phyloP scores from a whole-genome alignment of 106 monocot species.

The Allium cepa region DNA sequence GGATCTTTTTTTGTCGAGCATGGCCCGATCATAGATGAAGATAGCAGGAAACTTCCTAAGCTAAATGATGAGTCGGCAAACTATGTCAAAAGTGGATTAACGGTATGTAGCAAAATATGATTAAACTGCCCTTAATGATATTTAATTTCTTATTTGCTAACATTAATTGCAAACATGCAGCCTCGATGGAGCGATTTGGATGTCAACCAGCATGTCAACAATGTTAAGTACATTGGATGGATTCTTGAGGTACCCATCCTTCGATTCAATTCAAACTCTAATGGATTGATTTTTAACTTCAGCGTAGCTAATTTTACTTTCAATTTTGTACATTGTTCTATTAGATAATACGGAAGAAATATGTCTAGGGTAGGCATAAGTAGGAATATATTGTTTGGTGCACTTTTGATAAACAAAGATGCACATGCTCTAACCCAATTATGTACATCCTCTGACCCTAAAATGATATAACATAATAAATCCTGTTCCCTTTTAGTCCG shows the following conservation, averaged over 20 bases:
- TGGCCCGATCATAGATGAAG: constrained; percentile 55
- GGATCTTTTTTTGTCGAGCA: constrained; percentile 64
- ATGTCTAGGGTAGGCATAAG: too few relatives aligned
- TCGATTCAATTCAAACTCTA: too few relatives aligned
- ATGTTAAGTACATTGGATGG: constrained; percentile 97
- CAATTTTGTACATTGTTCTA: too few relatives aligned
- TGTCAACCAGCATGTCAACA: constrained; percentile 94
- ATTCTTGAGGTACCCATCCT: constrained; percentile 72
- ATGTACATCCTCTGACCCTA: too few relatives aligned
- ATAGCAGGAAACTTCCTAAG: constrained; percentile 68
- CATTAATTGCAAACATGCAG: constrained; percentile 23
- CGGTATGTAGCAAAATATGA: constrained; percentile 30
- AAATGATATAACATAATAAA: too few relatives aligned
- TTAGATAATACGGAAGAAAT: too few relatives aligned
- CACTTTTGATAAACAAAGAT: too few relatives aligned
- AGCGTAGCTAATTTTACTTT: too few relatives aligned
- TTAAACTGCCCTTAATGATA: background rate
- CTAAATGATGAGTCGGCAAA: constrained; percentile 55
- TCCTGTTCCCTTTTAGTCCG: too few relatives aligned
- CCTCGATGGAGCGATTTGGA: constrained; percentile 91
- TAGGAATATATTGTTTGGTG: too few relatives aligned
- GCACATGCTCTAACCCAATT: too few relatives aligned
- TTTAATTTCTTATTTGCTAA: background rate
- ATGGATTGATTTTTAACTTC: too few relatives aligned
- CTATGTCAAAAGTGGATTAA: constrained; percentile 56